Evolutionary conservation across 2,329 filamentous ascomycete genomes (phyloP).

Genomic region (Colletotrichum musae): DNA sequence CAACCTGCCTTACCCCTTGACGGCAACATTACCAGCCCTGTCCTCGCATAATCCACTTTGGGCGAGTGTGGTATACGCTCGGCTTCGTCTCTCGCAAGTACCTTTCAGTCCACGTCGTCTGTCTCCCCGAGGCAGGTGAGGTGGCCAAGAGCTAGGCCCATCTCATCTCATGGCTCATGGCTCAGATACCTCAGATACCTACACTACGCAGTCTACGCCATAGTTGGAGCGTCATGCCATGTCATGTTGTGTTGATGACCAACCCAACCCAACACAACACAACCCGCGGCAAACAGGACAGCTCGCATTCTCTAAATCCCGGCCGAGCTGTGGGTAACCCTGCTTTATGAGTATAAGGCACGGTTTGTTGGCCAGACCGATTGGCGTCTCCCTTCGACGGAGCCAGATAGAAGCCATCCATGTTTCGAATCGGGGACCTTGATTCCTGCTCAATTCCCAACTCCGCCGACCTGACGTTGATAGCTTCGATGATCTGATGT

Average conservation of each 20-base stretch:
- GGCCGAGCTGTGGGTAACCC: constrained; percentile 23
- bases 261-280: constrained; percentile 6
- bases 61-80: constrained; percentile 12
- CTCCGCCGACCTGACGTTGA: constrained; percentile 33
- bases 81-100: constrained; percentile 25
- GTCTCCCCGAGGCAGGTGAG: constrained; percentile 22
- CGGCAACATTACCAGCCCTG: constrained; percentile 35
- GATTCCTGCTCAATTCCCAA: constrained; percentile 18
- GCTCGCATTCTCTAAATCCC: constrained; percentile 27
- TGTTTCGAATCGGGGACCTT: constrained; percentile 37
- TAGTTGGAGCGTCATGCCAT: constrained; percentile 34
- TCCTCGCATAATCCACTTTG: constrained; percentile 26
- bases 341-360: constrained; percentile 24
- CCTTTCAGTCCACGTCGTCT: constrained; percentile 2
- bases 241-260: constrained; percentile 23
- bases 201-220: no score
- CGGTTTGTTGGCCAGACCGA: constrained; percentile 21
- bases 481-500: constrained; percentile 23
- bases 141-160: constrained; percentile 30
- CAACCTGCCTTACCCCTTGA: constrained; percentile 38
- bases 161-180: constrained; percentile 2
- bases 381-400: constrained; percentile 19
- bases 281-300: not conserved
- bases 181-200: constrained; percentile 3
- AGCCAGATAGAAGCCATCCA: constrained; percentile 8